phyloP scores from a whole-genome alignment of 768 basidiomycete genomes.

The Boletus vermiculosoides region DNA sequence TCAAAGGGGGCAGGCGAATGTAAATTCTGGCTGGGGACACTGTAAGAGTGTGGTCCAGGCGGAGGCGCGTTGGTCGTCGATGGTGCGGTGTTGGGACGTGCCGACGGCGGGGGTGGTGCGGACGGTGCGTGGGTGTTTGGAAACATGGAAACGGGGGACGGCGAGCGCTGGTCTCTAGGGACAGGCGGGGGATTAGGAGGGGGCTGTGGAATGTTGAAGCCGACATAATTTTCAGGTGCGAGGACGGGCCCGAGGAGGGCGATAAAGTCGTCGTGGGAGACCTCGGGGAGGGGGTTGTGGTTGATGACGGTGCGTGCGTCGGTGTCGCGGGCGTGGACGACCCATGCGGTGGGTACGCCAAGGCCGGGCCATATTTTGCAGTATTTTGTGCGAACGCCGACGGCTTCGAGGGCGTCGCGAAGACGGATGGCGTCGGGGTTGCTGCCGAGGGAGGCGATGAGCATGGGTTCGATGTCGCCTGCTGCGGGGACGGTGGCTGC shows the following conservation, averaged over 20 bases:
- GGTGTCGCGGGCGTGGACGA: slow-evolving; percentile 69
- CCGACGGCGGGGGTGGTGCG: slow-evolving; percentile 34
- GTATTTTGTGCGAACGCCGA: slow-evolving; percentile 67
- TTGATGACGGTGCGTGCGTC: slow-evolving; percentile 72
- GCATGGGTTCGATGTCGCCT: slow-evolving; percentile 46
- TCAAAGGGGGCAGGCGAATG: slow-evolving; percentile 78
- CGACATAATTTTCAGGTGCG: slow-evolving; percentile 74
- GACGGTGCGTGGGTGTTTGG: slow-evolving; percentile 23
- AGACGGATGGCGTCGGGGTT: slow-evolving; percentile 68
- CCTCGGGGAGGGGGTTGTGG: slow-evolving; percentile 84
- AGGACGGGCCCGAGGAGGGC: slow-evolving; percentile 76
- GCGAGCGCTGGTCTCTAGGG: slow-evolving; percentile 18
- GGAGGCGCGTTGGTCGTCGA: slow-evolving; percentile 21
- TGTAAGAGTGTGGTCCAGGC: slow-evolving; percentile 3
- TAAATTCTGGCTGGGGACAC: slow-evolving; percentile 39
- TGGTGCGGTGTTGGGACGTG: slow-evolving; percentile 33
- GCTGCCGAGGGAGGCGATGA: slow-evolving; percentile 73
- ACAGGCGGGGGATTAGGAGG: slow-evolving; percentile 21
- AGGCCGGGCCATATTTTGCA: slow-evolving; percentile 72
- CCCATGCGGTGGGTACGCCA: slow-evolving; percentile 80
- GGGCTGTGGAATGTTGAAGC: slow-evolving; percentile 19
- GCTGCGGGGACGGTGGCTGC: slow-evolving; percentile 26
- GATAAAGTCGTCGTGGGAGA: slow-evolving; percentile 86
- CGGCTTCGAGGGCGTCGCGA: slow-evolving; percentile 59
- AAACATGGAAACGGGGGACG: slow-evolving; percentile 32